Evolutionary conservation across 257 asterid species (phyloP), one percentile per base, ranked within the genome.

Genomic region (Salvia hispanica): DNA sequence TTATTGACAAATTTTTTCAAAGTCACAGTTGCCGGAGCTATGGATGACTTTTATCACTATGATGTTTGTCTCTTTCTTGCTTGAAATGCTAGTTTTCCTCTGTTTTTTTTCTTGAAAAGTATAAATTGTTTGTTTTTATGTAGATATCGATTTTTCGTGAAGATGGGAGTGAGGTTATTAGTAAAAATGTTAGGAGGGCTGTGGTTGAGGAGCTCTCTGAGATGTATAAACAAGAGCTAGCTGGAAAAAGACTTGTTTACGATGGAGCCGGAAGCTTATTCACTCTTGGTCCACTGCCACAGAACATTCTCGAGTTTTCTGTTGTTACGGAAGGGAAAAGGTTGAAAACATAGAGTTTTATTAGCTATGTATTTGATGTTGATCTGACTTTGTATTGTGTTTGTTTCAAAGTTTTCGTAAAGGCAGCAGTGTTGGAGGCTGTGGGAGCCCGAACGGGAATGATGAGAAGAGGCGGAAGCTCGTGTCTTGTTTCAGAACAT

Each of bases 391-490:
- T 40, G 18, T 66, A 1, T 9, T 11, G 5, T 10, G 15, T 34
- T 46, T n/a, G n/a, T 34, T 44, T 16, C 71, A 31, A 62, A 9
- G 39, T 45, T 18, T 13, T 55, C 42, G 63, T n/a, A 34, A 11
- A 4, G 31, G 54, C 18, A 31, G 58, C 66, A 45, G 66, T 42
- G 9, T 31, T 16, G 15, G 25, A 7, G 28, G 61, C 16, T 11
- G 58, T 58, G 65, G 59, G 10, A 73, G 60, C 50, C 58, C 57
- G 5, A 46, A 57, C 4, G 79, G 70, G 64, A 65, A 48, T 70
- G 90, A 77, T 71, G 73, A 62, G 31, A 81, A 84, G 79, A 79
- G 90, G 77, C 80, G 70, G 57, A 73, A 68, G 82, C 69, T 74
- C 6, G 13, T 14, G 9, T 40, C 74, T 50, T 42, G 71, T 42